Conservation (phyloP, 75 land plant species). For the Cunninghamia lanceolata region DNA sequence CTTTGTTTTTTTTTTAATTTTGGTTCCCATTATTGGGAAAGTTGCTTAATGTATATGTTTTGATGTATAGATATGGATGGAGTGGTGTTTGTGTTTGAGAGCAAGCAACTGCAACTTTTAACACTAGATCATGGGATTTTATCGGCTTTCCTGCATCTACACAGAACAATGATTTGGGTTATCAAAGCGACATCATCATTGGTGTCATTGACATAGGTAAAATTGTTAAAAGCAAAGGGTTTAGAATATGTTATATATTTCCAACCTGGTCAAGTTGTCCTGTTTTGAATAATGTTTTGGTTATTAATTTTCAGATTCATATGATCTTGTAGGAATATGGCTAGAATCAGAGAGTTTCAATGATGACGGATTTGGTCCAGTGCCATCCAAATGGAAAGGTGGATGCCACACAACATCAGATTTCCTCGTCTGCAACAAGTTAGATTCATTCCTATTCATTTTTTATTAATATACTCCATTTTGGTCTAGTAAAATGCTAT, state of each 20-base stretch:
- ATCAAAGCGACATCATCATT: constrained; percentile 42
- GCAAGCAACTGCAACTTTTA: constrained; percentile 23
- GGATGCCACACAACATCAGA: not conserved
- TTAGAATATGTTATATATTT: too few relatives aligned
- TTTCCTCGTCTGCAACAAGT: not conserved
- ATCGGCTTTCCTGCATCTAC: constrained; percentile 12
- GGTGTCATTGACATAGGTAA: constrained; percentile 59
- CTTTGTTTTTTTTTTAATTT: too few relatives aligned
- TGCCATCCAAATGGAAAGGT: constrained; percentile 32
- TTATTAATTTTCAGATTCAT: not conserved
- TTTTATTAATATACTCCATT: too few relatives aligned
- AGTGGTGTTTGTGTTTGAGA: constrained; percentile 45
- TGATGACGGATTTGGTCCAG: constrained; percentile 11
- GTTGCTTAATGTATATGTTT: too few relatives aligned
- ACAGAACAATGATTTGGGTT: constrained; percentile 1
- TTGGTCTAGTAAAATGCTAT: too few relatives aligned
- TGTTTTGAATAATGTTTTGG: not conserved
- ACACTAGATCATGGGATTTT: constrained; percentile 66
- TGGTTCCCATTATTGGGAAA: too few relatives aligned
- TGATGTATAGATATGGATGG: constrained; percentile 27
- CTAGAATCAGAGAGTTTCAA: constrained; percentile 37
- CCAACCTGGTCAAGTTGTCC: too few relatives aligned
- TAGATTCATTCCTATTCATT: not conserved
- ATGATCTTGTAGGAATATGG: constrained; percentile 25
- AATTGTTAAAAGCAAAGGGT: not conserved